Evolutionary conservation across 106 monocot genomes (phyloP), one percentile per base, ranked within the genome.

Genomic region (Narthecium ossifragum): DNA sequence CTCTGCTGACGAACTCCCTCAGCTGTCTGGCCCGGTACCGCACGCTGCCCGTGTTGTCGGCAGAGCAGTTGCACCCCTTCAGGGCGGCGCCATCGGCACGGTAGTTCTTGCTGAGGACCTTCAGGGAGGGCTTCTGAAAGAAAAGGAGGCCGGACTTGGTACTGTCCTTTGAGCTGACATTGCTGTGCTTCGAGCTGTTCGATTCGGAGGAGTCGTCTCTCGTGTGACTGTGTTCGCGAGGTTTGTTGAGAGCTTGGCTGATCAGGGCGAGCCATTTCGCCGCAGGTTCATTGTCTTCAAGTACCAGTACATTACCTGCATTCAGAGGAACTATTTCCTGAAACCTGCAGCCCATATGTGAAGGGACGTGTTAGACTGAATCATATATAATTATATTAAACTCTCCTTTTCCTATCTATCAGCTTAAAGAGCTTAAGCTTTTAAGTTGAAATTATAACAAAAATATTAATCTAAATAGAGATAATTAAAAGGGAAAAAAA

Each of bases 241-340:
- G 81, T 31, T 63, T 83, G 69, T 98, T 98, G 37, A 98, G 86
- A 17, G 87, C 72, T 59, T 81, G 79, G 64, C 70, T 65, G 29
- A 98, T 87, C 25, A 91, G 80, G 8, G 55, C 46, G 4, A 98
- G 87, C 98, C 91, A 98, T 60, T 79, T 86, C 2, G 78, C 78
- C 0, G 90, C 90, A 0, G 98, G 98, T 41, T 91, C 98, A 47
- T 74, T 98, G 74, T 98, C 98, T 53, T 91, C 98, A 2, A 74
- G 41, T 0, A 91, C 98, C 24, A 91, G 27, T 26, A 98, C 90
- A 55, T 98, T 91, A 33, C 98, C 87, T 38, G 98, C 90, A 63
- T 82, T 98, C 62, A 98, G 38, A 63, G 98, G 98, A 46, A 98
- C 98, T 67, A 88, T 91, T 68, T 98, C 98, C 78, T 98, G 98